Evolutionary conservation across 129 eudicot species (phyloP).

Genomic region (Logfia minima): DNA sequence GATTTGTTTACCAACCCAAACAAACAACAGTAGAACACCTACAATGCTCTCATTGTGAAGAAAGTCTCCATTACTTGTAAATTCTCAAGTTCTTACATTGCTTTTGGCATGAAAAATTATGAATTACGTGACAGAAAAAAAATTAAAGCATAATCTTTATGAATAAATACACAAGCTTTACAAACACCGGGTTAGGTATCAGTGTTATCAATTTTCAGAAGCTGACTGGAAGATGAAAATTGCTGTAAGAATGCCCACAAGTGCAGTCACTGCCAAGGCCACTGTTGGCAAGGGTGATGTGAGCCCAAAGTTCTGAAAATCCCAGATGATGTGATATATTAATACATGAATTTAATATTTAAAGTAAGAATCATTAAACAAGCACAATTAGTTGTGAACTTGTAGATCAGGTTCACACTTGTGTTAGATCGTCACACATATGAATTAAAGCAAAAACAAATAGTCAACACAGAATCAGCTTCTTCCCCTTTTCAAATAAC

Average conservation of each 20-base stretch:
- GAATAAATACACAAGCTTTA: conserved; percentile 25
- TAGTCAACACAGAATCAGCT: conserved; percentile 3
- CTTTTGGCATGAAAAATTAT: conserved; percentile 3
- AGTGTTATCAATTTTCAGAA: conserved; percentile 47
- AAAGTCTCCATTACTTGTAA: conserved; percentile 24
- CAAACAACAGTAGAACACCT: conserved; percentile 5
- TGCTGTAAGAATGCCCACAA: conserved; percentile 79
- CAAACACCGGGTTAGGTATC: conserved; percentile 15
- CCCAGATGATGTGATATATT: conserved; percentile 5
- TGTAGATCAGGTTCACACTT: conserved; percentile 22
- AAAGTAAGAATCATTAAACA: neutral
- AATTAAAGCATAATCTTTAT: neutral
- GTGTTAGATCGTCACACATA: neutral
- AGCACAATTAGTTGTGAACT: neutral
- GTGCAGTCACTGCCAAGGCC: conserved; percentile 82
- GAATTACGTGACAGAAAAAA: neutral
- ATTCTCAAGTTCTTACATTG: conserved; percentile 16
- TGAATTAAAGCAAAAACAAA: neutral
- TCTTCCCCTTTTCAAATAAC: conserved; percentile 7
- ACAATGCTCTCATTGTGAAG: conserved; percentile 14
- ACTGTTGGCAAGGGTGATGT: conserved; percentile 84
- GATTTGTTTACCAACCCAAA: neutral
- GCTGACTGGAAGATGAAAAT: conserved; percentile 86
- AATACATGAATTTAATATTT: neutral
- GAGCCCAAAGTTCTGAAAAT: conserved; percentile 84